A percentile compares a stretch with the other conserved stretches of the same genome.
These are phyloP conservation scores for Cryptomeria japonica DNA, from an alignment of 75 land plant genomes.

Conservation along the genomic window DNA sequence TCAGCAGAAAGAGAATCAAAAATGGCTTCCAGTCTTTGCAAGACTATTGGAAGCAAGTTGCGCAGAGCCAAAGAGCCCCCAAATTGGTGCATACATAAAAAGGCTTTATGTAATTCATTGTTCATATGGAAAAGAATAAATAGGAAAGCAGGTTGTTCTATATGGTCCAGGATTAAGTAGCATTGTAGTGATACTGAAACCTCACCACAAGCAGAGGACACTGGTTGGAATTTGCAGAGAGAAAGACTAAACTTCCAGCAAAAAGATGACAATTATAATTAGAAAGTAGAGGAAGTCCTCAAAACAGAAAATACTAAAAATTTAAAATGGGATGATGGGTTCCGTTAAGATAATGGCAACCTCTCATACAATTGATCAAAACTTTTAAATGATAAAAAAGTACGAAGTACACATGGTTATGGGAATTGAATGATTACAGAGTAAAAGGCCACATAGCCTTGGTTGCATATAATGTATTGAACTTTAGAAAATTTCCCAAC, in stretches of 20 bases:
- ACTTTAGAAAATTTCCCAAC: neutral
- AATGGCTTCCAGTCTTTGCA: neutral
- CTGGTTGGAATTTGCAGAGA: neutral
- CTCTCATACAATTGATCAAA: neutral
- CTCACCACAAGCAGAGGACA: neutral
- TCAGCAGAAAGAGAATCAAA: neutral
- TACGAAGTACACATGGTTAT: neutral
- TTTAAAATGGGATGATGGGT: neutral
- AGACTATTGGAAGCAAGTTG: neutral
- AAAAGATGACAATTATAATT: neutral
- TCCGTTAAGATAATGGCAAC: neutral
- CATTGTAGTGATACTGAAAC: neutral
- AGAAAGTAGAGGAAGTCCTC: neutral
- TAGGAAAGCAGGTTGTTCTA: neutral
- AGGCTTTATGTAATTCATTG: neutral
- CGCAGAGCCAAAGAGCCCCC: neutral
- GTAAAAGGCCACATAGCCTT: neutral
- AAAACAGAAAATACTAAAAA: too few species aligned
- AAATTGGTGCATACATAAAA: neutral
- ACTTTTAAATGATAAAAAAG: too few species aligned
- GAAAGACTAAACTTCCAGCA: neutral
- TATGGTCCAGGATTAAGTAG: neutral
- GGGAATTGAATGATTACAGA: neutral
- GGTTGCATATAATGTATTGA: neutral
- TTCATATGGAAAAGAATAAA: neutral